phyloP scores from a whole-genome alignment of 2,329 filamentous ascomycete species.

The Cryphonectria naterciae region DNA sequence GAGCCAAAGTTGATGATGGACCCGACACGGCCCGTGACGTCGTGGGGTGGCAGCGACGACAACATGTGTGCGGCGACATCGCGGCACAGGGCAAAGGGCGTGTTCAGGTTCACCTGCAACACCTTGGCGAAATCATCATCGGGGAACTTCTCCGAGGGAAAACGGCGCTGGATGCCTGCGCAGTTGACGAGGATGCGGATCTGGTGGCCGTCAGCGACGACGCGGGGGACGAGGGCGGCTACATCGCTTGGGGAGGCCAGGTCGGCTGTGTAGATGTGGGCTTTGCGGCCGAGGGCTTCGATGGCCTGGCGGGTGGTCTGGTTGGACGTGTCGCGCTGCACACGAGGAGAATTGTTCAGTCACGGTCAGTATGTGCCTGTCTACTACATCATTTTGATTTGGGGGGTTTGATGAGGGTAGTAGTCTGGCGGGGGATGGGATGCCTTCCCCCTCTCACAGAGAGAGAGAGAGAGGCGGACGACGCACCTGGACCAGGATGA shows the following conservation, averaged over 20 bases:
- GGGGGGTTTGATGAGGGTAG: neutral
- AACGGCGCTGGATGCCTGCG: constrained; percentile 81
- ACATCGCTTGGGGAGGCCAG: constrained; percentile 66
- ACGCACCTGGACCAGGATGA: constrained; percentile 57
- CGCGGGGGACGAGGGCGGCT: constrained; percentile 59
- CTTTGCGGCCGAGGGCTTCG: constrained; percentile 67
- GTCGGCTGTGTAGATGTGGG: constrained; percentile 70
- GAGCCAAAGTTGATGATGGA: constrained; percentile 84
- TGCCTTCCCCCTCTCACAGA: too few species aligned
- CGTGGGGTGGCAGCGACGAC: constrained; percentile 49
- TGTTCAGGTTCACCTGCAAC: constrained; percentile 82
- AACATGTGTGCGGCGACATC: constrained; percentile 83
- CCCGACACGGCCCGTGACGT: constrained; percentile 60
- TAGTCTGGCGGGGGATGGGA: neutral
- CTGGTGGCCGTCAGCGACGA: constrained; percentile 65
- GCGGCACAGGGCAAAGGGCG: constrained; percentile 78
- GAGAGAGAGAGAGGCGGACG: neutral
- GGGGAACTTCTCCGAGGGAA: constrained; percentile 76
- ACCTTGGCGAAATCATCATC: constrained; percentile 79
- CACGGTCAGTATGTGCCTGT: neutral
- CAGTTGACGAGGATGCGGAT: constrained; percentile 84
- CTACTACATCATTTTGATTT: neutral
- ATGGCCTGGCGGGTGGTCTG: constrained; percentile 64
- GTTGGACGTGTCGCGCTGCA: constrained; percentile 40
- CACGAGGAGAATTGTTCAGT: neutral